Evolutionary conservation across 768 basidiomycete genomes (phyloP), one percentile per base, ranked within the genome.

Genomic region (Leccinum truebloodii): DNA sequence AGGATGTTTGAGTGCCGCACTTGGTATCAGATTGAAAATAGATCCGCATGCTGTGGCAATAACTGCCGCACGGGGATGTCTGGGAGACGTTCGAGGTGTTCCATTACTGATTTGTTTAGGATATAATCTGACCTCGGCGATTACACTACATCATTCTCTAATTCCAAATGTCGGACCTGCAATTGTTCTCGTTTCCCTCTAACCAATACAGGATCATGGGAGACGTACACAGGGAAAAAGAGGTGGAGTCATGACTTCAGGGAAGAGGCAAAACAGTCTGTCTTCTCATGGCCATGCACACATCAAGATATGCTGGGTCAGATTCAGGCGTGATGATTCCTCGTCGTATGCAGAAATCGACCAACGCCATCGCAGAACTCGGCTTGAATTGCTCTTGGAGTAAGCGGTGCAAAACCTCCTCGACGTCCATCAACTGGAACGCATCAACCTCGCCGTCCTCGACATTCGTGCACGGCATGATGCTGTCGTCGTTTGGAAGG

Each of bases 361-460:
- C 62, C 50, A 80, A 68, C 1, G 77, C 79, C 63, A 80, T 65
- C 18, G 77, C 79, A 50, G 78, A 79, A 55, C 78, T 79, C 12
- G 78, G 69, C 57, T 80, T 80, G 70, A 80, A 81, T 53, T 65
- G 63, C 6, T 71, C 73, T 35, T 68, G 70, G 2, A 76, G 50
- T n/a, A 81, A 63, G 46, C 66, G 67, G 6, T 72, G 61, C 54
- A 80, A 68, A 18, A 77, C 73, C 20, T 67, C 65, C 18, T 73
- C 67, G 0, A 75, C 63, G 22, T 72, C 72, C 67, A 81, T 73
- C 32, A 80, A 60, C 58, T 73, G 70, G 57, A 81, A 81, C 9
- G 68, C 66, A 59, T 80, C 79, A 8, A 81, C 80, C 60, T 81
- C 79, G 3, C 78, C 78, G 34, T 81, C 79, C 24, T 41, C 57